Evolutionary conservation across 768 basidiomycete species (phyloP), one percentile per base, ranked within the genome.

Genomic region (Suillus paluster): DNA sequence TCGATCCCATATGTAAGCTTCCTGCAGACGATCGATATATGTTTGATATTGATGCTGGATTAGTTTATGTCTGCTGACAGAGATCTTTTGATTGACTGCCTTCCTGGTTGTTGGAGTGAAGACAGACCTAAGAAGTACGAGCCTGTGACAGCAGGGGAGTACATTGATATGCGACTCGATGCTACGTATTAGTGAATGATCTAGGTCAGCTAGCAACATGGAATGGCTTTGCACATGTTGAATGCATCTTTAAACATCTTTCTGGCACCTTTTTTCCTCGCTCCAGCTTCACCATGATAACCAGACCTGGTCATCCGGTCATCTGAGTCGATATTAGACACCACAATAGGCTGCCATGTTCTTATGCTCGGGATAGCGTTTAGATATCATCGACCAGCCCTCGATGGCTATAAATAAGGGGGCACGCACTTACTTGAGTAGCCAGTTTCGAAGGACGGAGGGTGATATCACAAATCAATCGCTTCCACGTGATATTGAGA

Each of bases 1-100:
- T 87, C 86, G 1, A 87, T 88, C 63, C 86, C 87, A 38, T 88
- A 86, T 67, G 84, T 84, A 63, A 63, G 83, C 70, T 8, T 44
- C 50, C 23, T 21, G 23, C 36, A 36, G 23, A 48, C 25, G 46
- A 49, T 14, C 41, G 30, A 25, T 34, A 10, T n/a, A 3, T n/a
- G 23, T 59, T 55, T n/a, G 34, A 30, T 52, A 33, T 17, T 56
- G 11, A 61, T 23, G 3, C n/a, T 41, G 75, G 75, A 75, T 76
- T 64, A 70, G 70, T 74, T 67, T 39, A 53, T 41, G 12, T 57
- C 69, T 67, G 36, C 69, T 78, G 77, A 81, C 70, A 60, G 75
- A 53, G 66, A 80, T 62, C 75, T 75, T 44, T 65, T 82, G 6
- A 75, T 87, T 11, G 83, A 83, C 49, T 79, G 79, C 59, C 74